Evolutionary conservation across 1,284 basidiomycete genomes (phyloP).

Genomic region (Fomitopsis pinicola): DNA sequence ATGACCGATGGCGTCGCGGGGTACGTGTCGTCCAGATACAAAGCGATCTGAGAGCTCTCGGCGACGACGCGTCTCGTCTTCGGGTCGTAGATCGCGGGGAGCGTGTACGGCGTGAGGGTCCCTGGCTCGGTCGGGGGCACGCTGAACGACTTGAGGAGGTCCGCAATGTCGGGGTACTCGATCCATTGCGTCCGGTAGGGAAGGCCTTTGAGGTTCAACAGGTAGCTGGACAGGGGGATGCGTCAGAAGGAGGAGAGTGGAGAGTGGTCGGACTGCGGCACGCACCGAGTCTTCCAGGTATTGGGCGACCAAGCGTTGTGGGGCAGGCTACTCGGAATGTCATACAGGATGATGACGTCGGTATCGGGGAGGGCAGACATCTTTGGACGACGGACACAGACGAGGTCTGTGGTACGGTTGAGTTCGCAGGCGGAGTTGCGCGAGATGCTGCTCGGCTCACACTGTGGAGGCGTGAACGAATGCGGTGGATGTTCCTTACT

Average conservation of each 20-base stretch:
- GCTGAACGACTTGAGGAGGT: background rate
- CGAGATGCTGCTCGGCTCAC: no score
- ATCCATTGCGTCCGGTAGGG: constrained; percentile 27
- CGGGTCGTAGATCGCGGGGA: constrained; percentile 25
- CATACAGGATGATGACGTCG: background rate
- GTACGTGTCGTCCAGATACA: constrained; percentile 28
- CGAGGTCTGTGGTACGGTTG: no score
- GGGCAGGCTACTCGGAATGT: background rate
- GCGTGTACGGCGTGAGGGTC: constrained; percentile 13
- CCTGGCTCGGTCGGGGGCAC: background rate
- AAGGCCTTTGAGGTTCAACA: constrained; percentile 25
- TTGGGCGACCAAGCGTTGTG: background rate
- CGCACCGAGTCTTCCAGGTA: background rate
- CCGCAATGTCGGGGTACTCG: constrained; percentile 28
- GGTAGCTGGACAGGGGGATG: constrained; percentile 9
- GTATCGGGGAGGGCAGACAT: background rate
- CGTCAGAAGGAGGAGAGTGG: no score
- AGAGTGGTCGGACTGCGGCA: background rate
- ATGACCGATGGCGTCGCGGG: constrained; percentile 18
- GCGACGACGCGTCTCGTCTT: constrained; percentile 19
- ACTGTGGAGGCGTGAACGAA: no score
- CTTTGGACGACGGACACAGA: background rate
- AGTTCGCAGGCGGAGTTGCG: no score
- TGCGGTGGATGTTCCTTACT: no score
- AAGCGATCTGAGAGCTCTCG: constrained; percentile 28